Percentiles rank a stretch among this genome's conserved stretches.
These are phyloP conservation scores for Jatropha podagrica DNA, from an alignment of 441 rosid species.

Conservation along the genomic window DNA sequence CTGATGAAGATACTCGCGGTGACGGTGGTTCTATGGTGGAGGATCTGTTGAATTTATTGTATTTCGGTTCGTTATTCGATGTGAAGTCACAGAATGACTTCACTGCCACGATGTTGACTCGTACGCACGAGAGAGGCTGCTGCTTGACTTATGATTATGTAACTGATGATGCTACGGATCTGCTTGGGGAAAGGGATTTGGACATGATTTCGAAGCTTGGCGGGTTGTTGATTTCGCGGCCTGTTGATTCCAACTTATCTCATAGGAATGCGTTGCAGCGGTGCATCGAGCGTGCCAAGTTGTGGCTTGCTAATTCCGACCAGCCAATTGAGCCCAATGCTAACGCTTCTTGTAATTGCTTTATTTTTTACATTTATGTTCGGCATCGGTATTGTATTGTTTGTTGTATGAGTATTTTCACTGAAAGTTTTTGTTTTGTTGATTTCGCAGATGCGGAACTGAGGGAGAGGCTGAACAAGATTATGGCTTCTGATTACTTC, in stretches of 20 bases:
- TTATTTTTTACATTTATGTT: background rate
- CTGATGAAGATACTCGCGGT: background rate
- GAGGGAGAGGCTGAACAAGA: slow-evolving; percentile 72
- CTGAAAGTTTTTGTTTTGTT: slow-evolving; percentile 6
- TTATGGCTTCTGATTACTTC: slow-evolving; percentile 79
- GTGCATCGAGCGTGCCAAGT: slow-evolving; percentile 64
- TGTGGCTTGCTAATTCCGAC: slow-evolving; percentile 67
- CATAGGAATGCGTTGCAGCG: slow-evolving; percentile 75
- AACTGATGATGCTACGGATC: slow-evolving; percentile 83
- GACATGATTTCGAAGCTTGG: slow-evolving; percentile 62
- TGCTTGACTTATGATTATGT: slow-evolving; percentile 91
- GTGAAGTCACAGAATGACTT: slow-evolving; percentile 82
- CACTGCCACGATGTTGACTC: slow-evolving; percentile 70
- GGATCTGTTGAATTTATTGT: slow-evolving; percentile 75
- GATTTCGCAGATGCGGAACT: slow-evolving; percentile 53
- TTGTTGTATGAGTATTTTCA: background rate
- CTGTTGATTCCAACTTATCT: slow-evolving; percentile 61
- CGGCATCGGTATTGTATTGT: background rate
- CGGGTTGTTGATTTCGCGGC: slow-evolving; percentile 64
- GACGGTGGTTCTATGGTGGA: slow-evolving; percentile 27
- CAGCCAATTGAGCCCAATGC: slow-evolving; percentile 51
- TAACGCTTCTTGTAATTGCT: slow-evolving; percentile 52
- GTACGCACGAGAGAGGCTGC: slow-evolving; percentile 82
- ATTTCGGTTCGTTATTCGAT: slow-evolving; percentile 78
- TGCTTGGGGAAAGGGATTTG: slow-evolving; percentile 74